Evolutionary conservation across 2,329 filamentous ascomycete genomes (phyloP).

Genomic region (Pseudovirgaria hyperparasitica): DNA sequence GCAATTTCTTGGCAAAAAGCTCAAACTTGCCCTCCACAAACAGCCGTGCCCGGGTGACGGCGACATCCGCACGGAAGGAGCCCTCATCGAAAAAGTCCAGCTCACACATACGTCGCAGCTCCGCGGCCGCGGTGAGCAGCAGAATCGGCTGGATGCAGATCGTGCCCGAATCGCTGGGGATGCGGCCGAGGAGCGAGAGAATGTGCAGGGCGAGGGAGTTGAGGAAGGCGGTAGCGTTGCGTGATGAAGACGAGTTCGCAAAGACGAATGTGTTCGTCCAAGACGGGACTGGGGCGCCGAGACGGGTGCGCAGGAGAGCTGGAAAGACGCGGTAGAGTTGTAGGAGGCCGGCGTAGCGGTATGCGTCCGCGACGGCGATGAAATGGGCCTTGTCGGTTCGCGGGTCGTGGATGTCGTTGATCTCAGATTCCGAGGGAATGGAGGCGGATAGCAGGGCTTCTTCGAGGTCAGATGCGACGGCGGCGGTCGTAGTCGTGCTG

Average conservation of each 20-base stretch:
- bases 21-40: constrained; percentile 38
- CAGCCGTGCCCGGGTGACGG: constrained; percentile 31
- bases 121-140: constrained; percentile 37
- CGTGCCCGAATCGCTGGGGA: constrained; percentile 40
- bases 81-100: constrained; percentile 22
- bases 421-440: constrained; percentile 33
- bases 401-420: constrained; percentile 39
- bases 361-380: constrained; percentile 39
- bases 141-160: constrained; percentile 41
- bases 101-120: constrained; percentile 33
- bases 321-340: constrained; percentile 44
- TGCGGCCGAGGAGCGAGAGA: constrained; percentile 34
- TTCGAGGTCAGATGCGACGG: constrained; percentile 28
- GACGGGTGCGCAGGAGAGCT: constrained; percentile 32
- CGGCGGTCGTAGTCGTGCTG: not conserved
- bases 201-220: constrained; percentile 39
- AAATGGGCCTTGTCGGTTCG: constrained; percentile 41
- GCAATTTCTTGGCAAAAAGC: constrained; percentile 31
- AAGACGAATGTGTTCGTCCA: constrained; percentile 14
- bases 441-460: constrained; percentile 33
- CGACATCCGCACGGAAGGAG: constrained; percentile 28
- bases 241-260: constrained; percentile 11
- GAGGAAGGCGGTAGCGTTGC: constrained; percentile 24
- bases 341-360: constrained; percentile 39
- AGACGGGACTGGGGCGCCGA: constrained; percentile 17